Evolutionary conservation across 2,329 filamentous ascomycete genomes (phyloP).

Genomic region (Ophiosphaerella narmari): DNA sequence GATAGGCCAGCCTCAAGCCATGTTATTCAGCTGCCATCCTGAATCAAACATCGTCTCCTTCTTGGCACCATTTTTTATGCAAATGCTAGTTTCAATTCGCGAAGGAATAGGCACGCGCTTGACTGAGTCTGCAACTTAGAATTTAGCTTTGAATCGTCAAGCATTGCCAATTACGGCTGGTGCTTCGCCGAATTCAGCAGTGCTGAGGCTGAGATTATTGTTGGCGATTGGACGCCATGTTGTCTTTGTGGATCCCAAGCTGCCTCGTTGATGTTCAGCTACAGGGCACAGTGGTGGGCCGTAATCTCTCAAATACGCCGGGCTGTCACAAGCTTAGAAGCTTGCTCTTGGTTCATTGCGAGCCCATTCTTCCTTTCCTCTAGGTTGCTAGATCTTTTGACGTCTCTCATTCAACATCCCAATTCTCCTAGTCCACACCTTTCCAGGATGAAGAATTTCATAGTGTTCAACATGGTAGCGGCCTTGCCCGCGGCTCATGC

Average conservation of each 20-base stretch:
- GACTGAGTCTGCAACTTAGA: background rate
- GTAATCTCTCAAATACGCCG: conserved; percentile 11
- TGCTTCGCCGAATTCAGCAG: background rate
- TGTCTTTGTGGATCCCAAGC: background rate
- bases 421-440: background rate
- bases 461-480: conserved; percentile 15
- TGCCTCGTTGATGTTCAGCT: conserved; percentile 4
- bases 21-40: conserved; percentile 4
- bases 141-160: background rate
- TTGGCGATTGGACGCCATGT: conserved; percentile 6
- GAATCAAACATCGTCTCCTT: conserved; percentile 1
- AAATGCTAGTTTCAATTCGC: conserved; percentile 5
- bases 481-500: conserved; percentile 19
- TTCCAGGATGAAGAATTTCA: conserved; percentile 8
- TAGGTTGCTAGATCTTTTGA: background rate
- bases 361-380: background rate
- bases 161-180: conserved; percentile 2
- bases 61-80: conserved; percentile 4
- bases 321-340: background rate
- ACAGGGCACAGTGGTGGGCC: background rate
- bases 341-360: background rate
- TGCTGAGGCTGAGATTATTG: background rate
- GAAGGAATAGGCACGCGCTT: background rate
- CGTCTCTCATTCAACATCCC: background rate
- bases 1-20: conserved; percentile 10